Conservation (phyloP, 2,329 filamentous ascomycete species). For the Epichloe baconii region DNA sequence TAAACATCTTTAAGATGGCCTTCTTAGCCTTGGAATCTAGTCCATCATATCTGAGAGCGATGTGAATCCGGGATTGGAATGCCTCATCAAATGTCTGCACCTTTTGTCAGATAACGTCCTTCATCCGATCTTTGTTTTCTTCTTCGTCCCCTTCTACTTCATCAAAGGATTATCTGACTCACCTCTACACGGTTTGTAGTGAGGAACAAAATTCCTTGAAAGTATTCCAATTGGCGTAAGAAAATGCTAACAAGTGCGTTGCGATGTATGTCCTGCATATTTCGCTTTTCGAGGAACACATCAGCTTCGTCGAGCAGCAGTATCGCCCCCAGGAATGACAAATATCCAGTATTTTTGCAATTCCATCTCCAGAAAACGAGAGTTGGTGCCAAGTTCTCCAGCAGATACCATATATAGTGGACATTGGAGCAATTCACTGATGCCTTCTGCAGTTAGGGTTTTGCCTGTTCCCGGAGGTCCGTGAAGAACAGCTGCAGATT, state of each 20-base stretch:
- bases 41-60: conserved; percentile 69
- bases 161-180: conserved; percentile 9
- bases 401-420: conserved; percentile 75
- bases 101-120: conserved; percentile 2
- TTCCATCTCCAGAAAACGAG: conserved; percentile 58
- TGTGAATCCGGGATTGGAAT: conserved; percentile 78
- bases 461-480: conserved; percentile 82
- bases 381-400: conserved; percentile 70
- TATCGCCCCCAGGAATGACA: conserved; percentile 72
- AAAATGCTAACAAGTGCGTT: conserved; percentile 83
- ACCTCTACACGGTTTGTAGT: conserved; percentile 76
- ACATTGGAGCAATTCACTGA: conserved; percentile 68
- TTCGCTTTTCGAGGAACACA: conserved; percentile 71
- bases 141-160: neutral
- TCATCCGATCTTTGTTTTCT: neutral
- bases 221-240: conserved; percentile 76
- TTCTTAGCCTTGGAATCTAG: conserved; percentile 60
- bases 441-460: conserved; percentile 76
- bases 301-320: conserved; percentile 77
- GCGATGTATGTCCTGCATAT: conserved; percentile 70
- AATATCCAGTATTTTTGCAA: conserved; percentile 70
- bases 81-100: conserved; percentile 71
- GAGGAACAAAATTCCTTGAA: conserved; percentile 79
- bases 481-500: conserved; percentile 50
- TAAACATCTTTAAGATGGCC: conserved; percentile 73